Evolutionary conservation across 495 filamentous ascomycete species (phyloP).

Genomic region (Xylaria scruposa): DNA sequence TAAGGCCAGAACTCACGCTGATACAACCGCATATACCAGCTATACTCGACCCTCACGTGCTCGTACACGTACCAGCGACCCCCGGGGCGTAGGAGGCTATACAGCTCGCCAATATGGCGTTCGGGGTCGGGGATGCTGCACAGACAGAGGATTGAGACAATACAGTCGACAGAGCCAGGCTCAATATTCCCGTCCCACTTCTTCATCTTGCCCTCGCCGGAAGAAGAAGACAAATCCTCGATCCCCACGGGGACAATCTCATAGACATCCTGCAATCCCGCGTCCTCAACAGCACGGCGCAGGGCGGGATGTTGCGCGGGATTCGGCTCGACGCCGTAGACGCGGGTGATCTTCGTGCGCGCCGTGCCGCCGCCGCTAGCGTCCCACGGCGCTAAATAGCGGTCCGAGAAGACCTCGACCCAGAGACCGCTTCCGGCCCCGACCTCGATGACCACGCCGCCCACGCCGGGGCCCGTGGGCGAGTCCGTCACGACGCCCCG

Average conservation of each 20-base stretch:
- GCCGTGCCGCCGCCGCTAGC: slow-evolving; percentile 1
- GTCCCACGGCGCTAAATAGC: neutral
- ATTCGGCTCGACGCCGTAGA: slow-evolving; percentile 77
- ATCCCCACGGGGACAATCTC: slow-evolving; percentile 68
- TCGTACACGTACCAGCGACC: slow-evolving; percentile 74
- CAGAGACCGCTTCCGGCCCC: slow-evolving; percentile 58
- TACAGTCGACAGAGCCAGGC: slow-evolving; percentile 66
- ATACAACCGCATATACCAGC: slow-evolving; percentile 55
- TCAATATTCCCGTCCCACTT: slow-evolving; percentile 53
- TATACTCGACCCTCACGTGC: slow-evolving; percentile 64
- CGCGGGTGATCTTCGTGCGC: slow-evolving; percentile 50
- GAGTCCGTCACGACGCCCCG: slow-evolving; percentile 34
- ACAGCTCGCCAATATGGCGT: slow-evolving; percentile 62
- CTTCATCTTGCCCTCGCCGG: slow-evolving; percentile 4
- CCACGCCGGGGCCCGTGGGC: slow-evolving; percentile 38
- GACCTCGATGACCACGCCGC: slow-evolving; percentile 53
- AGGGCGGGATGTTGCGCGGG: slow-evolving; percentile 59
- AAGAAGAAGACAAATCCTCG: slow-evolving; percentile 55
- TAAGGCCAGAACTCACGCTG: slow-evolving; percentile 51
- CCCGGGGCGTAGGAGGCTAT: slow-evolving; percentile 67
- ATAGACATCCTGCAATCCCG: slow-evolving; percentile 66
- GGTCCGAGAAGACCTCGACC: slow-evolving; percentile 45
- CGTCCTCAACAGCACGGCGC: slow-evolving; percentile 48
- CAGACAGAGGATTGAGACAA: slow-evolving; percentile 72
- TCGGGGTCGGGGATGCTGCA: slow-evolving; percentile 73